Percentiles rank a stretch among this genome's conserved stretches.
Evolutionary conservation across 164 flowering plant species (phyloP).

Genomic region (Euptelea pleiosperma): DNA sequence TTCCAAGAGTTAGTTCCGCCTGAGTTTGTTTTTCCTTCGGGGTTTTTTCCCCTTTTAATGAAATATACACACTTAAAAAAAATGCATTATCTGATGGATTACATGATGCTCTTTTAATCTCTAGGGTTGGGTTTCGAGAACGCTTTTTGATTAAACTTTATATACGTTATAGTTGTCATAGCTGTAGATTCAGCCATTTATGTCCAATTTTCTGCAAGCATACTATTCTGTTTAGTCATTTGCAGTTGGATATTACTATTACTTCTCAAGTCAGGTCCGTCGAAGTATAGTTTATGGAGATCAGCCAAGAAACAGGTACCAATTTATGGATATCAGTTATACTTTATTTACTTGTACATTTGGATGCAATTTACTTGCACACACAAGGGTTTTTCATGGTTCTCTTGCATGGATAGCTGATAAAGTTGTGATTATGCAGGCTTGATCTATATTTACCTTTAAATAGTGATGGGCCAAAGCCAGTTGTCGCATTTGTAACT

Average conservation of each 20-base stretch:
- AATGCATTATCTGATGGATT: neutral
- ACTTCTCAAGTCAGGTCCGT: slow-evolving; percentile 69
- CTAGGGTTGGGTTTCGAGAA: neutral
- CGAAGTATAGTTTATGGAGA: slow-evolving; percentile 85
- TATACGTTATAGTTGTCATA: neutral
- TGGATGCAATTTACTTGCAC: neutral
- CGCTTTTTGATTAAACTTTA: neutral
- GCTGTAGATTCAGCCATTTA: neutral
- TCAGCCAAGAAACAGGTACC: slow-evolving; percentile 80
- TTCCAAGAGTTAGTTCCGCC: too few species aligned
- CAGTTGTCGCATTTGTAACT: slow-evolving; percentile 93
- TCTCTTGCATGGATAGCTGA: neutral
- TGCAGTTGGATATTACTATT: slow-evolving; percentile 85
- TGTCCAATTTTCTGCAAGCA: neutral
- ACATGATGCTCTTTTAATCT: neutral
- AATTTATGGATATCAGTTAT: neutral
- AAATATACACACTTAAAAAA: too few species aligned
- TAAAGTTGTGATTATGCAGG: slow-evolving; percentile 40
- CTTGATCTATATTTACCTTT: slow-evolving; percentile 81
- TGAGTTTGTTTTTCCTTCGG: too few species aligned
- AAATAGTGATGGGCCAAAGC: slow-evolving; percentile 54
- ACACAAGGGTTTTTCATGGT: neutral
- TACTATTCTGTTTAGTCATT: slow-evolving; percentile 15
- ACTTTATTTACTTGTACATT: neutral
- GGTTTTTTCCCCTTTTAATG: too few species aligned